A percentile compares a stretch with the other conserved stretches of the same genome.
phyloP scores from a whole-genome alignment of 2,329 filamentous ascomycete genomes.

The Colletotrichum sp. region DNA sequence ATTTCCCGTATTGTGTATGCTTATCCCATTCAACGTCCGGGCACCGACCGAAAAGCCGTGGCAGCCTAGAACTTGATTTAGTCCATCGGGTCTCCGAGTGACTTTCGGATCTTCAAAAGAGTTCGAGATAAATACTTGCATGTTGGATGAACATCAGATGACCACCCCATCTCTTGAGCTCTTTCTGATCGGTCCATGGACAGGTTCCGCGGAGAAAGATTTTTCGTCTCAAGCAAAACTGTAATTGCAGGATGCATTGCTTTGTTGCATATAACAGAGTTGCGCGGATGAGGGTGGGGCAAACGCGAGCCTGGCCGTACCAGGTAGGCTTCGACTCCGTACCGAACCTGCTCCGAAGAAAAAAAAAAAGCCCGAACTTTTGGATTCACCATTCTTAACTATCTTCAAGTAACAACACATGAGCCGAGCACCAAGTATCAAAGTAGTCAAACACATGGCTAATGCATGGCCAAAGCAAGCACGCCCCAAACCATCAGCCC shows the following conservation, averaged over 20 bases:
- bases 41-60: neutral
- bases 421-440: neutral
- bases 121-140: neutral
- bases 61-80: neutral
- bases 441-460: neutral
- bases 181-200: accelerated
- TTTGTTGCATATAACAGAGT: neutral
- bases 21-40: neutral
- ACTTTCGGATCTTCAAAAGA: neutral
- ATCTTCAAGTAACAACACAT: neutral
- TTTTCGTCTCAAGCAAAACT: neutral
- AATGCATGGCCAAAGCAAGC: neutral
- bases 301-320: neutral
- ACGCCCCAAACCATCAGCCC: neutral
- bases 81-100: neutral
- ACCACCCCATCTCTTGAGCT: neutral
- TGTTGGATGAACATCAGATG: neutral
- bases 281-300: neutral
- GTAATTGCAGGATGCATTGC: accelerated
- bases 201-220: neutral
- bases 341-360: neutral
- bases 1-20: neutral
- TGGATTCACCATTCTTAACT: neutral
- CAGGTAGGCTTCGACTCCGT: neutral
- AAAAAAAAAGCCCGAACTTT: neutral